A percentile compares a stretch with the other conserved stretches of the same genome.
These are phyloP conservation scores for Tetrapisispora iriomotensis DNA, from an alignment of 805 yeast species.

Conservation along the genomic window DNA sequence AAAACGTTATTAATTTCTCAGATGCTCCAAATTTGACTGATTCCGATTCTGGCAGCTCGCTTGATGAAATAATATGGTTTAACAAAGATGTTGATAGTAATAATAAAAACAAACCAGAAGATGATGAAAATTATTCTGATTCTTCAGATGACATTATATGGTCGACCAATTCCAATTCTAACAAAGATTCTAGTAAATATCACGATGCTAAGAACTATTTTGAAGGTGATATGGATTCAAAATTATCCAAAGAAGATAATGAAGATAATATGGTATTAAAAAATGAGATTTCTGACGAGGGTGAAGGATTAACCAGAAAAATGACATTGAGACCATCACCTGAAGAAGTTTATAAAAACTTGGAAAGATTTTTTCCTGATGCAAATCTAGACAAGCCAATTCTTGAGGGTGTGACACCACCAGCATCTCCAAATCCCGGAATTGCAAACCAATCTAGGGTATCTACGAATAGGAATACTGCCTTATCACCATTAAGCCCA, in stretches of 20 bases:
- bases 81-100: too few species aligned
- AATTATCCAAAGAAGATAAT: too few species aligned
- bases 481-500: neutral
- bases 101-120: too few species aligned
- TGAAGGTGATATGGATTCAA: neutral
- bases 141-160: conserved; percentile 16
- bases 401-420: conserved; percentile 58
- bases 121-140: conserved; percentile 12
- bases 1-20: conserved; percentile 65
- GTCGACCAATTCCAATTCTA: conserved; percentile 3
- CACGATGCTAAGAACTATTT: conserved; percentile 1
- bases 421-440: conserved; percentile 38
- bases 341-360: conserved; percentile 82
- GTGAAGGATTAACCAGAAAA: conserved; percentile 15
- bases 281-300: conserved; percentile 2
- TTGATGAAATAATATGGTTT: conserved; percentile 6
- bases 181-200: neutral
- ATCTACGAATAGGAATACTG: neutral
- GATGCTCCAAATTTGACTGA: conserved; percentile 55
- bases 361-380: conserved; percentile 86
- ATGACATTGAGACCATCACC: conserved; percentile 91
- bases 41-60: conserved; percentile 30
- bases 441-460: neutral
- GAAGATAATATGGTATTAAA: conserved; percentile 5
- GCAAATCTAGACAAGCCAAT: conserved; percentile 89